Evolutionary conservation across 2,329 filamentous ascomycete species (phyloP).

Genomic region (Sarocladium strictum): DNA sequence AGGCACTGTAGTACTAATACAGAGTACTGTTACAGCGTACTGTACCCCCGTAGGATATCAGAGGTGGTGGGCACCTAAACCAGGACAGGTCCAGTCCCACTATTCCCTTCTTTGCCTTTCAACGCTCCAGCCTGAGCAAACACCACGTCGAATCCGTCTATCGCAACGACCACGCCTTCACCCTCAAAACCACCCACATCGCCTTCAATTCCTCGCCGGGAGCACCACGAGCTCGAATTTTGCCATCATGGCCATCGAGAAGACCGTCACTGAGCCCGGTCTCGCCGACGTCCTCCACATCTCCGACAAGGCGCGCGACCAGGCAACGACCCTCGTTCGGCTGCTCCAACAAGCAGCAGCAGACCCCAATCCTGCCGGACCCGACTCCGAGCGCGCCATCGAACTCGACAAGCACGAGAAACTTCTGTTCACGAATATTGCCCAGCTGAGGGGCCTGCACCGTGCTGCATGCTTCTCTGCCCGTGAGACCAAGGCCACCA

Average conservation of each 20-base stretch:
- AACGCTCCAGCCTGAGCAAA: too few species aligned
- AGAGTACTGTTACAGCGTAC: too few species aligned
- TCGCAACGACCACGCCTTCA: not conserved
- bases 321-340: constrained; percentile 61
- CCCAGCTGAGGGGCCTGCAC: constrained; percentile 76
- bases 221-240: not conserved
- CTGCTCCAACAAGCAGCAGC: constrained; percentile 41
- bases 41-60: too few species aligned
- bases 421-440: constrained; percentile 69
- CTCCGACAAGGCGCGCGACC: constrained; percentile 66
- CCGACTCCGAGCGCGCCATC: constrained; percentile 17
- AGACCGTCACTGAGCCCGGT: constrained; percentile 35
- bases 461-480: constrained; percentile 74
- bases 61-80: too few species aligned
- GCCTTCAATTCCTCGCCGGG: not conserved
- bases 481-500: constrained; percentile 78
- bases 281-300: constrained; percentile 65
- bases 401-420: constrained; percentile 73
- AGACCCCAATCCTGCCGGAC: constrained; percentile 19
- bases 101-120: not conserved
- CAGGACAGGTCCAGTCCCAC: too few species aligned
- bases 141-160: too few species aligned
- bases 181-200: not conserved
- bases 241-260: constrained; percentile 29
- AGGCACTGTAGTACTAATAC: too few species aligned